Evolutionary conservation across 1,284 basidiomycete genomes (phyloP).

Genomic region (Tylopilus sp.): DNA sequence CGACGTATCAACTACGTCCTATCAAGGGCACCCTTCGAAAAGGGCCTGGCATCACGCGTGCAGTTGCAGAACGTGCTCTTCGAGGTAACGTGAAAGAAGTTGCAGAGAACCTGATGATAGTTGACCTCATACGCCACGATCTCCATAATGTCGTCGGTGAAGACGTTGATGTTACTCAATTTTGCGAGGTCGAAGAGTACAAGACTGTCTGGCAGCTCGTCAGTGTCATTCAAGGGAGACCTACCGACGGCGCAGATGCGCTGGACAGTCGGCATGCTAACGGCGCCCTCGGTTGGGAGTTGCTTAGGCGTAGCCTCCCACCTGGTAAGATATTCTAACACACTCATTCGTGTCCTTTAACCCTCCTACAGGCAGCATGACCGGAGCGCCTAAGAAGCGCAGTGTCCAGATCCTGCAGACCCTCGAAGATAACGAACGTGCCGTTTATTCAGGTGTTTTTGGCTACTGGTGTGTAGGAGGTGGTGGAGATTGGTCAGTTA

Average conservation of each 20-base stretch:
- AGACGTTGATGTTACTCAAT: constrained; percentile 79
- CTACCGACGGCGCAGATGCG: constrained; percentile 33
- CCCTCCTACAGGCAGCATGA: constrained; percentile 80
- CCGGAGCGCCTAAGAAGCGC: constrained; percentile 94
- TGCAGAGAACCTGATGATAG: constrained; percentile 98
- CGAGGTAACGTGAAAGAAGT: constrained; percentile 86
- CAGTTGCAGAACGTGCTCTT: constrained; percentile 63
- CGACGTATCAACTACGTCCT: constrained; percentile 82
- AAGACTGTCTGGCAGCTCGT: constrained; percentile 96
- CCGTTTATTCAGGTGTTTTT: constrained; percentile 91
- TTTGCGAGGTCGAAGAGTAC: constrained; percentile 91
- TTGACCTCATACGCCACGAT: constrained; percentile 94
- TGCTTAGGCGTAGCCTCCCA: constrained; percentile 79
- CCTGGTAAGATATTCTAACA: constrained; percentile 58
- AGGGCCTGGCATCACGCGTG: constrained; percentile 58
- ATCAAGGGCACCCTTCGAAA: constrained; percentile 92
- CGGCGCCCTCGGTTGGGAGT: constrained; percentile 70
- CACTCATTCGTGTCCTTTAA: constrained; percentile 1
- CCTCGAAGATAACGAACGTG: constrained; percentile 72
- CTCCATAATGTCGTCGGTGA: constrained; percentile 76
- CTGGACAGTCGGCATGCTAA: constrained; percentile 33
- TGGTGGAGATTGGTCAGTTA: constrained; percentile 91
- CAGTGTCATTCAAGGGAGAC: constrained; percentile 82
- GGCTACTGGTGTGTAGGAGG: constrained; percentile 93
- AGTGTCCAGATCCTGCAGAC: constrained; percentile 87